Conservation (phyloP, 495 filamentous ascomycete species). For the Podospora comata region DNA sequence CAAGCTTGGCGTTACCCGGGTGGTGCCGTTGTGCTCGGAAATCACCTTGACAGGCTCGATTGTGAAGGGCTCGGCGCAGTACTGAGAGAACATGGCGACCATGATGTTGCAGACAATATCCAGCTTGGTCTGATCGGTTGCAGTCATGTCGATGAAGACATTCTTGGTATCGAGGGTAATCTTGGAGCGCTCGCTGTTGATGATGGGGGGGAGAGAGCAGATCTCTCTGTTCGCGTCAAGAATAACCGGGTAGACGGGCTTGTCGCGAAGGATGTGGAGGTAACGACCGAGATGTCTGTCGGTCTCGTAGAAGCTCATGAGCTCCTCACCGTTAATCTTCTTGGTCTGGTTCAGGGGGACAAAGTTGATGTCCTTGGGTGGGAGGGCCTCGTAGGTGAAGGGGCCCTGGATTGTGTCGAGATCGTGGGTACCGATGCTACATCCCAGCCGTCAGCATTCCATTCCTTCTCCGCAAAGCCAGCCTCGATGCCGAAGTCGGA, state of each 20-base stretch:
- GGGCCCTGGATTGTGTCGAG: constrained; percentile 90
- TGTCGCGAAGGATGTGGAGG: constrained; percentile 90
- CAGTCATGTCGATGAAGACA: constrained; percentile 95
- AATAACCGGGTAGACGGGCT: constrained; percentile 94
- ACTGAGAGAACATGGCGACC: constrained; percentile 94
- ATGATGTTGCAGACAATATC: constrained; percentile 94
- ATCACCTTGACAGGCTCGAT: constrained; percentile 90
- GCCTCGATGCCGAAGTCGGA: neutral
- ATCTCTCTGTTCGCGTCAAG: constrained; percentile 83
- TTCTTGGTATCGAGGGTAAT: constrained; percentile 86
- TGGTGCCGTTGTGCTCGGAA: constrained; percentile 84
- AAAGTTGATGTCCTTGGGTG: constrained; percentile 91
- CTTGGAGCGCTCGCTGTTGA: constrained; percentile 96
- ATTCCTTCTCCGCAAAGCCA: too few relatives aligned
- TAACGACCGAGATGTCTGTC: constrained; percentile 79
- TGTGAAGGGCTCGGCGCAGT: constrained; percentile 83
- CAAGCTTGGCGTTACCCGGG: constrained; percentile 75
- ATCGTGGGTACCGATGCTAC: constrained; percentile 86
- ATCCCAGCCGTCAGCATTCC: constrained; percentile 8
- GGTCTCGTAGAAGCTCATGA: constrained; percentile 95
- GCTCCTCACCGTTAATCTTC: constrained; percentile 78
- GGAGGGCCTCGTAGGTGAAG: constrained; percentile 91
- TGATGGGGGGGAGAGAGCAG: constrained; percentile 93
- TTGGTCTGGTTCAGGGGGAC: constrained; percentile 85
- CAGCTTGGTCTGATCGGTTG: constrained; percentile 93